Conservation (phyloP, 139 green algal genomes). For the Closterium sp. region DNA sequence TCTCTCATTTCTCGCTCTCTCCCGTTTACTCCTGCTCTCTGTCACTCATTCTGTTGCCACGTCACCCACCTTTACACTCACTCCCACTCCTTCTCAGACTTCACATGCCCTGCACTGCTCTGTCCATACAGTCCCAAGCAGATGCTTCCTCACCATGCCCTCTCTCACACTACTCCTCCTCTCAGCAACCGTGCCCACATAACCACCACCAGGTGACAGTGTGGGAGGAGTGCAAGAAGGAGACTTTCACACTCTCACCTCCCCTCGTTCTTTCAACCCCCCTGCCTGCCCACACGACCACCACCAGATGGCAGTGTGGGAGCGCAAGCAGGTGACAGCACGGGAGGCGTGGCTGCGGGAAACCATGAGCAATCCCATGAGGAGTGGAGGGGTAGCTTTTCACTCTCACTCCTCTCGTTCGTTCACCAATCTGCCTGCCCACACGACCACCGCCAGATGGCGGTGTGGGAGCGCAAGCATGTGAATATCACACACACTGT, state of each 20-base stretch:
- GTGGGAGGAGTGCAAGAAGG: not conserved
- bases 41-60: not conserved
- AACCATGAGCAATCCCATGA: too few relatives aligned
- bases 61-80: slow-evolving; percentile 1
- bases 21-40: not conserved
- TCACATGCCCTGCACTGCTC: too few relatives aligned
- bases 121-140: too few relatives aligned
- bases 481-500: not conserved
- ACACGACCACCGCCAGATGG: not conserved
- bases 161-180: slow-evolving; percentile 13
- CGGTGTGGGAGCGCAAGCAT: not conserved
- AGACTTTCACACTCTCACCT: slow-evolving; percentile 1
- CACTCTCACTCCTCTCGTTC: slow-evolving; percentile 1
- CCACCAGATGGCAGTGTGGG: not conserved
- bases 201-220: too few relatives aligned
- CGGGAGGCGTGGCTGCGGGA: not conserved
- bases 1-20: not conserved
- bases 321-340: not conserved
- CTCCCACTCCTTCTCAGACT: slow-evolving; percentile 6
- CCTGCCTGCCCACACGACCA: too few relatives aligned
- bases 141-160: too few relatives aligned
- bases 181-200: too few relatives aligned
- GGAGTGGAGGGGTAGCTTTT: too few relatives aligned
- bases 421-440: not conserved
- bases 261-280: too few relatives aligned